Conservation (phyloP, 2,329 filamentous ascomycete genomes). For the Alternaria arbusti region DNA sequence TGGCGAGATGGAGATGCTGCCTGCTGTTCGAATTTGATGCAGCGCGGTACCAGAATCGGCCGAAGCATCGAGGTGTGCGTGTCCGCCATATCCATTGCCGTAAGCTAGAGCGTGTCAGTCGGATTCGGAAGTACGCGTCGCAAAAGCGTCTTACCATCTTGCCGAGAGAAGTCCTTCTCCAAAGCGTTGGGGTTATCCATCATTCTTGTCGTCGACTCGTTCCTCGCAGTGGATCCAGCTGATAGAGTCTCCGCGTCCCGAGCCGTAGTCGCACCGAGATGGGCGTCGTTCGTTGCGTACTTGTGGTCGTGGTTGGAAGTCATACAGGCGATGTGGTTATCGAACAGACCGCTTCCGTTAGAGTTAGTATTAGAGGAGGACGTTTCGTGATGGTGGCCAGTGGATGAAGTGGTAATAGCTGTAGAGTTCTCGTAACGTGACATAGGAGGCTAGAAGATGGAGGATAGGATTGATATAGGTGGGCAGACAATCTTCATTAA, state of each 20-base stretch:
- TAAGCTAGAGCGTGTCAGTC: slow-evolving; percentile 7
- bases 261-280: slow-evolving; percentile 25
- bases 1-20: slow-evolving; percentile 61
- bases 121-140: not conserved
- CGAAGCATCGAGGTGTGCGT: slow-evolving; percentile 33
- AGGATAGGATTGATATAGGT: slow-evolving; percentile 10
- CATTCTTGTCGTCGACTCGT: slow-evolving; percentile 27
- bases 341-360: slow-evolving; percentile 9
- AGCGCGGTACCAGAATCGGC: slow-evolving; percentile 41
- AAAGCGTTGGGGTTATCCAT: slow-evolving; percentile 29
- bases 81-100: slow-evolving; percentile 27
- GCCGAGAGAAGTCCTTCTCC: slow-evolving; percentile 55
- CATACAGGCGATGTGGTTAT: slow-evolving; percentile 24
- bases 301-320: slow-evolving; percentile 17
- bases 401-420: not conserved
- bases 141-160: slow-evolving; percentile 29
- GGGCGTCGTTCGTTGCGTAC: slow-evolving; percentile 25
- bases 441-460: slow-evolving; percentile 11
- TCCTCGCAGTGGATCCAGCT: slow-evolving; percentile 31
- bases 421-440: slow-evolving; percentile 17
- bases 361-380: slow-evolving; percentile 1
- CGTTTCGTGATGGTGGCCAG: slow-evolving; percentile 4
- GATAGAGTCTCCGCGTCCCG: slow-evolving; percentile 33
- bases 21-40: slow-evolving; percentile 54
- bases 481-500: slow-evolving; percentile 1